Percentiles rank a stretch among this genome's conserved stretches.
Evolutionary conservation across 805 yeast species (phyloP).

Genomic region (Gaillardinia entomophila): DNA sequence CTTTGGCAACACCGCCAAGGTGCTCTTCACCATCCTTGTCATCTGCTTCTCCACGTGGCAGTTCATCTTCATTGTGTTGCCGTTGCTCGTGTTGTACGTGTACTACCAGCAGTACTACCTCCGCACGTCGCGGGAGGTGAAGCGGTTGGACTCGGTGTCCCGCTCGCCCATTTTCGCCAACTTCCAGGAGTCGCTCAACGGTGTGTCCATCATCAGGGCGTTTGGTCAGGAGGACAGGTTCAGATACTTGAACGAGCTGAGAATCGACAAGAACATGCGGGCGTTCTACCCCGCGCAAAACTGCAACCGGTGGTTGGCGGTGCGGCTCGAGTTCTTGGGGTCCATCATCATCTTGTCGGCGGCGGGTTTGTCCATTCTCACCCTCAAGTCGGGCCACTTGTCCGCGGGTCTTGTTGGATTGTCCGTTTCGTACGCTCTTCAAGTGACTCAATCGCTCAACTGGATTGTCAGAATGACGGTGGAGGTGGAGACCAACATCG

Average conservation of each 20-base stretch:
- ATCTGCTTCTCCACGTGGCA: conserved; percentile 87
- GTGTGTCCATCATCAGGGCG: conserved; percentile 72
- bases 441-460: conserved; percentile 86
- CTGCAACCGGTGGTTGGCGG: conserved; percentile 97
- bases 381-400: conserved; percentile 61
- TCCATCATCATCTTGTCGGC: conserved; percentile 83
- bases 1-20: conserved; percentile 55
- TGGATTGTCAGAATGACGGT: conserved; percentile 99
- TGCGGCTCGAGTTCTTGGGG: conserved; percentile 86
- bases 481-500: conserved; percentile 96
- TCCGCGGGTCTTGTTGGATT: conserved; percentile 93
- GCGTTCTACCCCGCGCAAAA: conserved; percentile 90
- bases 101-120: conserved; percentile 74
- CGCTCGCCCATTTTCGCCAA: conserved; percentile 79
- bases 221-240: conserved; percentile 63
- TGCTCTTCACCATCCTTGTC: conserved; percentile 70
- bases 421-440: conserved; percentile 87
- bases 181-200: conserved; percentile 76
- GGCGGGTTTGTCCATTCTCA: conserved; percentile 72
- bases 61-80: conserved; percentile 64
- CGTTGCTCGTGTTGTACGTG: conserved; percentile 59
- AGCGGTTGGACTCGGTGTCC: conserved; percentile 76
- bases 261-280: conserved; percentile 81
- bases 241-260: conserved; percentile 54
- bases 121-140: conserved; percentile 73